Base-by-base conservation (phyloP, 1,284 basidiomycete species). In the Sutorius eximius region DNA sequence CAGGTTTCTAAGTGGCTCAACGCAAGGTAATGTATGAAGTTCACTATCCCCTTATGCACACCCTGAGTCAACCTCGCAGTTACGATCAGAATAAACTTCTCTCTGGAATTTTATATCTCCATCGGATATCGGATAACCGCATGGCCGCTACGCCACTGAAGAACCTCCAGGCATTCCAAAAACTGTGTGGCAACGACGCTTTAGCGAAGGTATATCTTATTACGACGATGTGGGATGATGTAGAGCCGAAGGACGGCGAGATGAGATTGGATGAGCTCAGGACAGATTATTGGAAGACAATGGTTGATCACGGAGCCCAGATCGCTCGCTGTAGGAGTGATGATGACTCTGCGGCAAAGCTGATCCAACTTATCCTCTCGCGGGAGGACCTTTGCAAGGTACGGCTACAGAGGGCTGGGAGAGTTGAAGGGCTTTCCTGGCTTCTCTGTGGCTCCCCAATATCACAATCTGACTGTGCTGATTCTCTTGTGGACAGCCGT, bases 51-150 rank as follows among this genome's bases (percentile, higher is more conserved):
- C n/a, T 57, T 20, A 55, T 15, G 6, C 18, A 20, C 29, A 9
- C 12, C 15, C 9, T n/a, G 32, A 32, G 10, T n/a, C 37, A 13
- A n/a, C n/a, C n/a, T 40, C n/a, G 27, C 13, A 79, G 75, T 29
- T 71, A 75, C 51, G 57, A 69, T 33, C 59, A 65, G 20, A 64
- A 66, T 45, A 54, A 51, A 24, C 48, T 66, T 29, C 63, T 81
- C 4, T 69, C 73, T n/a, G 79, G 77, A 0, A 68, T 82, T 43
- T 67, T 82, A n/a, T 82, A 81, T 61, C 63, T 80, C 57, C 79
- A 81, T 55, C 73, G 75, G 5, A 82, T 82, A 54, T 71, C 75
- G 8, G 78, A 80, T 60, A 69, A 69, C 57, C 71, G 77, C 13
- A 69, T 81, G 53, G 72, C 73, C 1, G 75, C 76, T 13, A 72